Base-by-base conservation (phyloP, 1,284 basidiomycete genomes). In the Serendipita sp. region DNA sequence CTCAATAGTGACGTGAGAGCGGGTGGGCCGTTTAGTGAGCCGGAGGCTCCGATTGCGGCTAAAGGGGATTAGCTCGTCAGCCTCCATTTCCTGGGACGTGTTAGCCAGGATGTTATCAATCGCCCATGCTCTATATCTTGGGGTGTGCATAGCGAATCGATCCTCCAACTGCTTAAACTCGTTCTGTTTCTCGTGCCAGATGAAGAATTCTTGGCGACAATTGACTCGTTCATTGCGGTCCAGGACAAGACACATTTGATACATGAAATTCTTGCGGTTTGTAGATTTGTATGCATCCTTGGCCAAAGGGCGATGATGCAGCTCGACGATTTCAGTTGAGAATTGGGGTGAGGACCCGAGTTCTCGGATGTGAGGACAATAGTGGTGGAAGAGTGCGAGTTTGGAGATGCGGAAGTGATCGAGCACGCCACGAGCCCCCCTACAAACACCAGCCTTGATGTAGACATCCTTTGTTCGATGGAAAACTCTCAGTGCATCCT, bases 381-480 rank as follows among this genome's bases (percentile, higher is more conserved):
- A 64, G 0, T 67, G 60, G 1, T 62, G 17, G 1, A 76, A 66
- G 12, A 67, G 66, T 60, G 76, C 75, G 1, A 77, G 34, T 62
- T 78, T 78, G 0, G 71, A 72, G 41, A 77, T 73, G 61, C 75
- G 73, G 69, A 78, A 75, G 44, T 74, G 64, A 0, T 68, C 60
- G 2, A 69, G n/a, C 4, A 34, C 61, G 10, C 34, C 49, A 26
- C 43, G 4, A 4, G 4, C 8, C 4, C 45, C 45, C 8, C 45
- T 4, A 22, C 45, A 66, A 1, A 72, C 69, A 3, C 69, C 70
- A 3, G 32, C 30, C 0, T 65, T 63, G 4, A 69, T 53, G 63
- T 78, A 79, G 1, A 75, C 65, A 2, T 68, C 15, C 0, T 74
- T 71, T 15, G 67, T 60, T 0, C 64, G 6, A 61, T 75, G 73